A percentile compares a stretch with the other conserved stretches of the same genome.
phyloP scores from a whole-genome alignment of 2,329 filamentous ascomycete species.

The Aspergillus novofumigatus region DNA sequence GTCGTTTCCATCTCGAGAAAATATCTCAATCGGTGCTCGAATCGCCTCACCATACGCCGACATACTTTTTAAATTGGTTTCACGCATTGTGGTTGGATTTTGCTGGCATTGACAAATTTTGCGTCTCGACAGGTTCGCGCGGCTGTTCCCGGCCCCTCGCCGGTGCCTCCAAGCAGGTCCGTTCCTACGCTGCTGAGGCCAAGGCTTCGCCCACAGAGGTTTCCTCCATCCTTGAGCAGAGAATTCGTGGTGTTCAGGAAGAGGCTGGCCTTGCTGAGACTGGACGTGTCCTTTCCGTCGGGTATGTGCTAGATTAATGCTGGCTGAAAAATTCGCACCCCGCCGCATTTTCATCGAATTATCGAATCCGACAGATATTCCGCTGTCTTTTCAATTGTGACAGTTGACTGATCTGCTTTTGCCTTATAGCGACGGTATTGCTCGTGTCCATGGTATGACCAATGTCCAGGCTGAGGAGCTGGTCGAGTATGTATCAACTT shows the following conservation, averaged over 20 bases:
- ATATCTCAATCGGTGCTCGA: slow-evolving; percentile 28
- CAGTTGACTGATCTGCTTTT: slow-evolving; percentile 18
- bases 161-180: slow-evolving; percentile 66
- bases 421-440: slow-evolving; percentile 90
- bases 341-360: slow-evolving; percentile 26
- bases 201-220: slow-evolving; percentile 98
- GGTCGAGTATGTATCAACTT: slow-evolving; percentile 75
- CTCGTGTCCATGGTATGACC: slow-evolving; percentile 99
- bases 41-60: slow-evolving; percentile 20
- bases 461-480: slow-evolving; percentile 99
- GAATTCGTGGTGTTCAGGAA: slow-evolving; percentile 97
- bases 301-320: slow-evolving; percentile 63
- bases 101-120: slow-evolving; percentile 48
- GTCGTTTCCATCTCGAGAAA: slow-evolving; percentile 29
- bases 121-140: slow-evolving; percentile 67
- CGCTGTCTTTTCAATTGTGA: not conserved
- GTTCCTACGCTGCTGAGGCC: slow-evolving; percentile 86
- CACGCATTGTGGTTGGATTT: slow-evolving; percentile 34
- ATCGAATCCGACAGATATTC: slow-evolving; percentile 21
- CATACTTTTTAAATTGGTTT: slow-evolving; percentile 19
- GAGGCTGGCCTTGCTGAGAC: slow-evolving; percentile 96
- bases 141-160: slow-evolving; percentile 73
- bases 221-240: slow-evolving; percentile 98
- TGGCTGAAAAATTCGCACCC: slow-evolving; percentile 27
- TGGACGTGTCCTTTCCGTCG: slow-evolving; percentile 95